Percentiles rank a stretch among this genome's conserved stretches.
Conservation (phyloP, 1,139 yeast genomes). For the Geotrichum fermentans region DNA sequence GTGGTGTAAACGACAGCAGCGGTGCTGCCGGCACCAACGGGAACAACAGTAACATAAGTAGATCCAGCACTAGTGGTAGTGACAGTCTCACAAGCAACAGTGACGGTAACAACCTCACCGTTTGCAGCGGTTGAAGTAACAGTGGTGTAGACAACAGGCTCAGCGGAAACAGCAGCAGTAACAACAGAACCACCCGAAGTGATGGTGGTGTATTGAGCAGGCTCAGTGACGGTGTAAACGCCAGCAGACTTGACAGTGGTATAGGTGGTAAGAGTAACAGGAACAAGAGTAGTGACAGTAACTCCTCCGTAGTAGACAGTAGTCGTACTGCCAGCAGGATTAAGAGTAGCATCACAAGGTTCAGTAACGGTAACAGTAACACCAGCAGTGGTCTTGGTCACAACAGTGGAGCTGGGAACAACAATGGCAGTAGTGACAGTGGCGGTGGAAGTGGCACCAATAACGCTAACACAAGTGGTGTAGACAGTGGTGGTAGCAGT, state of each 20-base stretch:
- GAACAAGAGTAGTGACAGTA: slow-evolving; percentile 1
- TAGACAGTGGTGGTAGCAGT: slow-evolving; percentile 1
- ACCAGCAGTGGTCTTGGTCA: slow-evolving; percentile 13
- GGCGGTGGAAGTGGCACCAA: slow-evolving; percentile 17
- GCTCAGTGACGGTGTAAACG: slow-evolving; percentile 9
- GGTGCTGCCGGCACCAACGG: slow-evolving; percentile 3
- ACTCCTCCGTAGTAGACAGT: slow-evolving; percentile 14
- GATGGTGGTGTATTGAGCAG: too few species aligned
- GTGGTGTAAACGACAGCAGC: slow-evolving; percentile 8
- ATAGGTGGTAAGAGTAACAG: slow-evolving; percentile 1
- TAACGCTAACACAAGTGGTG: slow-evolving; percentile 5
- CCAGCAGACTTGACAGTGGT: slow-evolving; percentile 1
- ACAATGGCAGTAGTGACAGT: slow-evolving; percentile 4
- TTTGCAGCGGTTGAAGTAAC: neutral
- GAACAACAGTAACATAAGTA: slow-evolving; percentile 4
- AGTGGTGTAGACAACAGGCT: slow-evolving; percentile 1
- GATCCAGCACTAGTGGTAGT: neutral
- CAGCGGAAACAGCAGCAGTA: neutral
- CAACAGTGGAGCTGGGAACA: slow-evolving; percentile 9
- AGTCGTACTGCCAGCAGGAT: slow-evolving; percentile 9
- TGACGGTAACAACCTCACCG: neutral
- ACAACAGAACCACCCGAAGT: neutral
- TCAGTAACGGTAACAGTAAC: slow-evolving; percentile 19
- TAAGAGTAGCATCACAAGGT: slow-evolving; percentile 14
- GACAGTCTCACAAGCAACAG: slow-evolving; percentile 1